Conservation (phyloP, 2,329 filamentous ascomycete genomes). For the Sporothrix schenckii region DNA sequence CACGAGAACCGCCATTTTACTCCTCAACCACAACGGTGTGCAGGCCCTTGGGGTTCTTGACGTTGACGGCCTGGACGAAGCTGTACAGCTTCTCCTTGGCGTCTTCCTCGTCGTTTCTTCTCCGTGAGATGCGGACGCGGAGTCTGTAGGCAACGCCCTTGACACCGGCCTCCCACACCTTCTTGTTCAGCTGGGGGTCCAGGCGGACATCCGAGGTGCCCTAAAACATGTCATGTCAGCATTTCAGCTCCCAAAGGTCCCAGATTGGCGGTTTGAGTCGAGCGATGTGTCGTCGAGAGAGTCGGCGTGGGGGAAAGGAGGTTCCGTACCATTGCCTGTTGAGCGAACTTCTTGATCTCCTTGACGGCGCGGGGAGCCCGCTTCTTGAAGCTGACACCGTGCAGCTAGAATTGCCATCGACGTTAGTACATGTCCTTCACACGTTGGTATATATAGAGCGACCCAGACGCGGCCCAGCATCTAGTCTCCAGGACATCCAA, state of each 20-base stretch:
- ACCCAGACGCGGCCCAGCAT: background rate
- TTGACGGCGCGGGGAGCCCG: conserved; percentile 97
- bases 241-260: background rate
- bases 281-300: conserved; percentile 8
- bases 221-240: conserved; percentile 51
- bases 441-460: background rate
- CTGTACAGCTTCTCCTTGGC: conserved; percentile 99
- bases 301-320: conserved; percentile 18
- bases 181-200: conserved; percentile 99
- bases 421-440: conserved; percentile 20
- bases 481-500: background rate
- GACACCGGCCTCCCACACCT: conserved; percentile 99
- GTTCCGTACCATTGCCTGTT: conserved; percentile 87
- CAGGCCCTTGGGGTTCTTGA: conserved; percentile 98
- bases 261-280: background rate
- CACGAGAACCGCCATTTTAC: conserved; percentile 46
- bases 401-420: conserved; percentile 63
- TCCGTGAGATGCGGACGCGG: conserved; percentile 96
- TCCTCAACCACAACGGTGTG: conserved; percentile 85
- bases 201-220: conserved; percentile 96
- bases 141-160: conserved; percentile 98
- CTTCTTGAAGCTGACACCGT: conserved; percentile 99
- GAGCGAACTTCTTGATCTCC: conserved; percentile 96
- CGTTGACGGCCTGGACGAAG: conserved; percentile 99
- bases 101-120: conserved; percentile 99